Conservation (phyloP, 495 filamentous ascomycete genomes). For the Melanomma pulvis-pyrius region DNA sequence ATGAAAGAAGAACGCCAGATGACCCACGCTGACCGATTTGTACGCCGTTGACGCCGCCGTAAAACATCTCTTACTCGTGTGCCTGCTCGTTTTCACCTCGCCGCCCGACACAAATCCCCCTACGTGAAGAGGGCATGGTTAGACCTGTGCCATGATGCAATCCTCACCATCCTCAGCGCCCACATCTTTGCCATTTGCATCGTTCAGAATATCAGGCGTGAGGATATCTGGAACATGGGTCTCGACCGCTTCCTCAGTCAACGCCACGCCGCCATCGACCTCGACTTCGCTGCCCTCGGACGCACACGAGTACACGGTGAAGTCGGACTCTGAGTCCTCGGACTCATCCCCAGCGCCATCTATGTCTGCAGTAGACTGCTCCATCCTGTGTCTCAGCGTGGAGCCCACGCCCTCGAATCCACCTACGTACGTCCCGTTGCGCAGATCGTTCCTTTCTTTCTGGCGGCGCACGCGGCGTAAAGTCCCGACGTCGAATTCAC, state of each 20-base stretch:
- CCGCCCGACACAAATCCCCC: too few species aligned
- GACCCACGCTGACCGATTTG: too few species aligned
- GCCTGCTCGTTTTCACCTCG: too few species aligned
- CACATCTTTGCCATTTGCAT: not conserved
- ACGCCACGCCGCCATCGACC: slow-evolving; percentile 56
- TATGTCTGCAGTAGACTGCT: not conserved
- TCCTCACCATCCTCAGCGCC: not conserved
- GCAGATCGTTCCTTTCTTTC: slow-evolving; percentile 23
- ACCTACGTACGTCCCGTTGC: not conserved
- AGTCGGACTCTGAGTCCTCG: slow-evolving; percentile 25
- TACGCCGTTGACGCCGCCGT: too few species aligned
- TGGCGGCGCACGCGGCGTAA: slow-evolving; percentile 24
- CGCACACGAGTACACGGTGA: slow-evolving; percentile 23
- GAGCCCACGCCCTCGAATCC: slow-evolving; percentile 6
- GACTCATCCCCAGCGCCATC: not conserved
- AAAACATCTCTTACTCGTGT: too few species aligned
- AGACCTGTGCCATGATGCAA: slow-evolving; percentile 24
- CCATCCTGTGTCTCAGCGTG: not conserved
- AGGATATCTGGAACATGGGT: slow-evolving; percentile 54
- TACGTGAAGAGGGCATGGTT: too few species aligned
- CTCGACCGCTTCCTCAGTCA: slow-evolving; percentile 62
- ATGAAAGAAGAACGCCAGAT: too few species aligned
- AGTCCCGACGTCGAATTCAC: slow-evolving; percentile 29
- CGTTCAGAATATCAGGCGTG: not conserved
- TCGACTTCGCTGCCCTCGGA: slow-evolving; percentile 45